These are phyloP conservation scores for Arctostaphylos glauca DNA, from an alignment of 148 eudicot species.

Conservation along the genomic window DNA sequence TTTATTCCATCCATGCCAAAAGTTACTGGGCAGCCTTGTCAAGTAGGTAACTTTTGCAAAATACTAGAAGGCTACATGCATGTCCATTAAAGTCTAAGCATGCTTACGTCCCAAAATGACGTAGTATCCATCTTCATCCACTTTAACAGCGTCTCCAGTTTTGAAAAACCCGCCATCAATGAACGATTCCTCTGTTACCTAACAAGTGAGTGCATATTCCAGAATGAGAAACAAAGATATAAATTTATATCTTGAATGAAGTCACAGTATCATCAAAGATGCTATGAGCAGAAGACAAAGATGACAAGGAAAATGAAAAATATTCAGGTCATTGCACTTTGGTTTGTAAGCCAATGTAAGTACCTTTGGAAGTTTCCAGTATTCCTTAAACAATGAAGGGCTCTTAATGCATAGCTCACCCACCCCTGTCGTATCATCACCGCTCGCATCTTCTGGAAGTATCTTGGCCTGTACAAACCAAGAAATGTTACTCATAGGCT, in stretches of 20 bases:
- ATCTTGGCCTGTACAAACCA: conserved; percentile 64
- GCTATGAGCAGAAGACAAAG: neutral
- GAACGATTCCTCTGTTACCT: conserved; percentile 91
- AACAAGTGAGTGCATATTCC: conserved; percentile 16
- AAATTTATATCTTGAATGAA: neutral
- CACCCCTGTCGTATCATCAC: conserved; percentile 44
- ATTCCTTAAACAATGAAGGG: conserved; percentile 91
- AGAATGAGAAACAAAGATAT: conserved; percentile 15
- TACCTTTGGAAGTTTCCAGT: conserved; percentile 96
- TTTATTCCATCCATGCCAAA: neutral
- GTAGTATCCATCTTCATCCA: conserved; percentile 94
- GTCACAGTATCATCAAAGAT: neutral
- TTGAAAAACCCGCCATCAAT: conserved; percentile 81
- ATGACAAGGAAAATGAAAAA: neutral
- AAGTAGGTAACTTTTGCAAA: neutral
- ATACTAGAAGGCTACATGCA: neutral
- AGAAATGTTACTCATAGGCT: conserved; percentile 1
- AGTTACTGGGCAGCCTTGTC: neutral
- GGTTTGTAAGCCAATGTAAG: neutral
- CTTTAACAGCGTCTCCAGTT: conserved; percentile 86
- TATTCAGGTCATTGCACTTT: neutral
- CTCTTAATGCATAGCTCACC: conserved; percentile 95
- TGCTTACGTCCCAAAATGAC: conserved; percentile 92
- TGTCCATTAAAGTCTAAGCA: conserved; percentile 1
- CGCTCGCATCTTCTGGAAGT: conserved; percentile 55